Evolutionary conservation across 169 alveolate species (phyloP), one percentile per base, ranked within the genome.

Genomic region (Eimeria maxima): DNA sequence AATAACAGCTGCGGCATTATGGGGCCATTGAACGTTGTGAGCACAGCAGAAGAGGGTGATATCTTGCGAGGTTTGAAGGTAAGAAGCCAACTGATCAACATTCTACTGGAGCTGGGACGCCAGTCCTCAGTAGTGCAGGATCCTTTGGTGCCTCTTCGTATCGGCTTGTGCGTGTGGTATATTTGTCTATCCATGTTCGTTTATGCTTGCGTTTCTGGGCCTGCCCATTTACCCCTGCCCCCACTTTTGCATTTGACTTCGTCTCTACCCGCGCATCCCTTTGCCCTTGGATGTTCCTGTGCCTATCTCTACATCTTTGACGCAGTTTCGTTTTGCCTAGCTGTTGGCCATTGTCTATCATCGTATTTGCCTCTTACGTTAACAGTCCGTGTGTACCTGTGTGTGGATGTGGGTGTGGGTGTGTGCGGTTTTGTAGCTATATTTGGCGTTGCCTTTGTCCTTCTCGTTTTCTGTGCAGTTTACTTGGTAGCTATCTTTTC

Each of bases 21-120:
- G 29, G 93, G 93, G 47, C 63, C 93, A 20, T 14, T 86, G 38
- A 86, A 86, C 93, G 57, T 86, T 60, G 93, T 55, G 2, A n/a
- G 44, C 7, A 60, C 76, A 16, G 93, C 93, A 57, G 78, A 42
- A 45, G 93, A 86, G 27, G 93, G 93, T 44, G 93, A 86, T 44
- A 86, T 86, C 60, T 33, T 86, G 60, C 93, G 93, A 8, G 93
- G 93, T 22, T 67, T 67, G 78, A 67, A 7, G 47, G 47, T 16
- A 2, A 7, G 60, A 14, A 14, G 20, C 16, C 60, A 53, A 53
- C 16, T 11, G 16, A 53, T 14, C 29, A 13, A 67, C 4, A 14
- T 4, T 20, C 11, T 29, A 4, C 13, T 22, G 8, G 27, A 2
- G 47, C 78, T 6, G 4, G 47, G 5, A 8, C 24, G 13, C 22